Percentiles rank a stretch among this genome's conserved stretches.
These are phyloP conservation scores for Sugiyamaella pinicola DNA, from an alignment of 1,139 yeast genomes.

Conservation along the genomic window DNA sequence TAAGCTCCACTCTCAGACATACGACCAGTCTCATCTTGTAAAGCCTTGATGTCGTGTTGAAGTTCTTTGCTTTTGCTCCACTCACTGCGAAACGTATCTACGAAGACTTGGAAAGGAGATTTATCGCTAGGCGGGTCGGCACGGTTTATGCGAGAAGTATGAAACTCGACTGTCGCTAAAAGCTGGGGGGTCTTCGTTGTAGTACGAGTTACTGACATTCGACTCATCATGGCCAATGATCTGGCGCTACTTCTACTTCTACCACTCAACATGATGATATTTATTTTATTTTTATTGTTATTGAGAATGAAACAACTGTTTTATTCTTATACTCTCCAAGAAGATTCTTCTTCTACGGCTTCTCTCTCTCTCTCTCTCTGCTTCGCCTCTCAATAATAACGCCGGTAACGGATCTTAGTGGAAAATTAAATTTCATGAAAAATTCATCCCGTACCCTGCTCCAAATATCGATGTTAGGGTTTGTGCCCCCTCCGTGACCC, in stretches of 20 bases:
- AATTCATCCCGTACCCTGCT: constrained; percentile 6
- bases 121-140: constrained; percentile 42
- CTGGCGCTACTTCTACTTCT: constrained; percentile 13
- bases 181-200: neutral
- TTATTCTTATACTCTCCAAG: neutral
- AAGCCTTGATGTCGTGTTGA: constrained; percentile 89
- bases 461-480: too few species aligned
- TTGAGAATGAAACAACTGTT: neutral
- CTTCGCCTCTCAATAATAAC: neutral
- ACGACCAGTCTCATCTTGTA: constrained; percentile 95
- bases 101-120: constrained; percentile 89
- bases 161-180: constrained; percentile 1
- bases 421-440: constrained; percentile 3
- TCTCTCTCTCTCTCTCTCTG: neutral
- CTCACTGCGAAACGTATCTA: constrained; percentile 87
- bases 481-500: too few species aligned
- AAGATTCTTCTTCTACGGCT: neutral
- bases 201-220: constrained; percentile 3
- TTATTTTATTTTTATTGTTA: neutral
- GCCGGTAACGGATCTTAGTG: constrained; percentile 1
- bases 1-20: constrained; percentile 94
- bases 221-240: constrained; percentile 21
- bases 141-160: constrained; percentile 6
- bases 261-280: neutral
- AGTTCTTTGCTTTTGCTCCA: constrained; percentile 89